Base-by-base conservation (phyloP, 2,329 filamentous ascomycete species). In the Neopestalotiopsis sp. region DNA sequence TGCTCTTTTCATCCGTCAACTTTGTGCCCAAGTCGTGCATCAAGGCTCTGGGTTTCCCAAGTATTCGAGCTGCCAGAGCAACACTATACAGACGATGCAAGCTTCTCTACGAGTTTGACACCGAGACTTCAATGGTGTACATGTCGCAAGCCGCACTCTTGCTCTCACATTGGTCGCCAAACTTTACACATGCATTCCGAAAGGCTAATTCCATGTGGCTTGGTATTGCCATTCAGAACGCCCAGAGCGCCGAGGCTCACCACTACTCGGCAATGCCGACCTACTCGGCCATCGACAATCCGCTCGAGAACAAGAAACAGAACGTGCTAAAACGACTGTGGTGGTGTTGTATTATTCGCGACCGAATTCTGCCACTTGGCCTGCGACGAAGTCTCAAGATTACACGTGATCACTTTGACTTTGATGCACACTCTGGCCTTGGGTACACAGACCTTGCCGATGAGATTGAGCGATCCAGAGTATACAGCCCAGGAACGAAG, bases 301-400 rank as follows among this genome's bases (percentile, higher is more conserved):
- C 78, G 0, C 71, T 79, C 10, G 76, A 81, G 59, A 72, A 77
- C 10, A 78, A 79, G 70, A 81, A 81, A 69, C 78, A 81, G 67
- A 79, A 81, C 69, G 76, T 80, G 7, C 79, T 84, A 40, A 88
- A 87, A 74, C 79, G 85, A 1, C 75, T 88, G 7, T 88, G 85
- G 85, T 88, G 86, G 85, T 85, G 84, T 68, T 86, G 85, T 69
- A 78, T 88, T 56, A 78, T 88, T 4, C 83, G 86, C 12, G 86
- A 88, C 73, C 81, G 85, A 52, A 83, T 85, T 20, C 71, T 88
- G 32, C 80, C 82, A 4, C 78, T 88, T 9, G 82, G 85, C 4
- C 80, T 87, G 69, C 81, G 85, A n/a, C 81, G 85, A 12, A 81
- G 81, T 56, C 79, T 85, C n/a, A 85, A 87, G 69, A 82, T 88